These are phyloP conservation scores for Nakaseomyces delphensis DNA, from an alignment of 1,139 yeast genomes.

Conservation along the genomic window DNA sequence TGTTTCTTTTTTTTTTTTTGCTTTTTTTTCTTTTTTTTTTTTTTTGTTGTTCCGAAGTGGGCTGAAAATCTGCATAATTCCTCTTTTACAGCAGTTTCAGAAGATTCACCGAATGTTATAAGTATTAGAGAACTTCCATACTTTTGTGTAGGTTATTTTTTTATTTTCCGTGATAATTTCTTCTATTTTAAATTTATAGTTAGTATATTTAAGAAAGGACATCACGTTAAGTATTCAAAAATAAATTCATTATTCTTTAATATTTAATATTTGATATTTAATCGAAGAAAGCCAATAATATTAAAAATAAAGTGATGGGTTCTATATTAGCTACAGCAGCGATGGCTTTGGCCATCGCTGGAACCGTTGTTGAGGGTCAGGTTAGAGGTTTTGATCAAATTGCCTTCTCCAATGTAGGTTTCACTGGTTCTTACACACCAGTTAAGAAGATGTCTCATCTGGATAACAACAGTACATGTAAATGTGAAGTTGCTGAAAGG, in stretches of 20 bases:
- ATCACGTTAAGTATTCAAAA: too few species aligned
- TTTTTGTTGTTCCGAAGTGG: background rate
- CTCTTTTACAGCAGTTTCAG: too few species aligned
- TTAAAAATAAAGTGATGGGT: background rate
- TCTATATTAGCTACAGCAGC: constrained; percentile 1
- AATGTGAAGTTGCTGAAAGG: constrained; percentile 38
- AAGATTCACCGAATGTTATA: too few species aligned
- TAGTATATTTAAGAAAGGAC: too few species aligned
- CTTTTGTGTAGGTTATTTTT: background rate
- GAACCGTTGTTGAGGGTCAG: background rate
- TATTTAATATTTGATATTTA: background rate
- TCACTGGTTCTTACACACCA: constrained; percentile 52
- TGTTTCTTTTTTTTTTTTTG: background rate
- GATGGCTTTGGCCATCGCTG: background rate
- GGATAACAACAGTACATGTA: constrained; percentile 40
- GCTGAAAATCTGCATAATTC: too few species aligned
- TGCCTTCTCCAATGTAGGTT: constrained; percentile 56
- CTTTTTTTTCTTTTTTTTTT: too few species aligned
- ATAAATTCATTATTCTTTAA: background rate
- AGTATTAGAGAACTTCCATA: background rate
- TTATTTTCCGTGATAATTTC: background rate
- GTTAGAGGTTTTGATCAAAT: constrained; percentile 34
- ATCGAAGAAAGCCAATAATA: background rate
- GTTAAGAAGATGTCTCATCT: constrained; percentile 47
- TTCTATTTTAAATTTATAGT: background rate